Conservation (phyloP, 129 eudicot species). For the Solidago caesia region DNA sequence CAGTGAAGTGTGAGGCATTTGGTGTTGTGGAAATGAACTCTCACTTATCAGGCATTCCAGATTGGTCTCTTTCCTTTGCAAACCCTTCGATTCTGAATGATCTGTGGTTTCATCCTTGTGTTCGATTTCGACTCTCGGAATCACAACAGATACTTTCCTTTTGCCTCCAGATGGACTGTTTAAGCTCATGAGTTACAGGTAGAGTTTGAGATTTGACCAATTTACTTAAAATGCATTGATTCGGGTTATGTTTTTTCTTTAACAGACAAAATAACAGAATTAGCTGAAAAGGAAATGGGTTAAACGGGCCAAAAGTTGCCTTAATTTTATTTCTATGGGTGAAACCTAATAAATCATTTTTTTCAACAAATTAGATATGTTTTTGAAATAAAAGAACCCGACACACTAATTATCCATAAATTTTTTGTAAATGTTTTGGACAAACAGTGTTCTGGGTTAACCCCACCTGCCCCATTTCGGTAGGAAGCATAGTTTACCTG, state of each 20-base stretch:
- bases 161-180: slow-evolving; percentile 97
- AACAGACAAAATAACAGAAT: neutral
- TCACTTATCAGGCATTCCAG: slow-evolving; percentile 90
- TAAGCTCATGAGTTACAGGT: slow-evolving; percentile 99
- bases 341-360: no score
- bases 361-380: no score
- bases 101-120: slow-evolving; percentile 92
- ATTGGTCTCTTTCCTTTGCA: slow-evolving; percentile 84
- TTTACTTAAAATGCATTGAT: neutral
- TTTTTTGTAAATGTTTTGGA: no score
- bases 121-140: slow-evolving; percentile 94
- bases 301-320: no score
- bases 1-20: slow-evolving; percentile 81
- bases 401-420: no score
- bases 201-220: neutral
- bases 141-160: slow-evolving; percentile 70
- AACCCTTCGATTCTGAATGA: slow-evolving; percentile 89
- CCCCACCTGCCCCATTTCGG: no score
- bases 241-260: neutral
- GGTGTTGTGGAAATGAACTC: slow-evolving; percentile 93
- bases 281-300: neutral
- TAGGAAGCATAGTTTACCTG: no score
- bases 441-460: no score
- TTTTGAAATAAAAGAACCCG: no score
- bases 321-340: no score